Percentiles rank a stretch among this genome's conserved stretches.
These are phyloP conservation scores for Viola odorata DNA, from an alignment of 345 rosid species.

Conservation along the genomic window DNA sequence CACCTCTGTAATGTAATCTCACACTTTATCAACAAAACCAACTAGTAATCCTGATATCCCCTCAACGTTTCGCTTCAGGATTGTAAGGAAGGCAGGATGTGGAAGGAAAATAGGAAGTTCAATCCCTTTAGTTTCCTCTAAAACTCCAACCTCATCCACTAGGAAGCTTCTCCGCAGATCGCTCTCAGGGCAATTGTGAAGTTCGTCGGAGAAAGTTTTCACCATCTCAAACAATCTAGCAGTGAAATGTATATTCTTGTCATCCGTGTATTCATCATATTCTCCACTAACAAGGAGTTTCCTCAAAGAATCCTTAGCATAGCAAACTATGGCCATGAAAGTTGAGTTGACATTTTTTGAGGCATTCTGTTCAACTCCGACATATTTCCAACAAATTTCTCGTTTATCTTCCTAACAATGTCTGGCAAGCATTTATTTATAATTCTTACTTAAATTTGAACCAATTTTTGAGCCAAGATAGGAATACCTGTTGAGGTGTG, in stretches of 20 bases:
- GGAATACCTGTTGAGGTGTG: no score
- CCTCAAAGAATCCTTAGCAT: constrained; percentile 35
- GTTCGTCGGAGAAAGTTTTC: constrained; percentile 1
- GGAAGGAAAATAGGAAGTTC: constrained; percentile 34
- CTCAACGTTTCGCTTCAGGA: constrained; percentile 21
- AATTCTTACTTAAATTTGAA: constrained; percentile 29
- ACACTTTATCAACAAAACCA: constrained; percentile 12
- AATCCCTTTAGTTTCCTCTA: constrained; percentile 36
- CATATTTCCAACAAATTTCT: constrained; percentile 18
- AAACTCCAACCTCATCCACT: constrained; percentile 22
- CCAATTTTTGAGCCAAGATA: constrained; percentile 30
- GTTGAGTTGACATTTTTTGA: constrained; percentile 13
- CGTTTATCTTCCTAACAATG: constrained; percentile 23
- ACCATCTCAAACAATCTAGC: constrained; percentile 31
- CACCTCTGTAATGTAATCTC: constrained; percentile 23
- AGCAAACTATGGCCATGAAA: constrained; percentile 36
- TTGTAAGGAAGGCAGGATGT: constrained; percentile 17
- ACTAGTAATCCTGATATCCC: constrained; percentile 9
- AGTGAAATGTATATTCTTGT: constrained; percentile 24
- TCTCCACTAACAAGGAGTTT: constrained; percentile 41
- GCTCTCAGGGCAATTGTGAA: neutral
- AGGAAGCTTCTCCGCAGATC: constrained; percentile 4
- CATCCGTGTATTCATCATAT: constrained; percentile 35
- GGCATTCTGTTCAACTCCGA: constrained; percentile 30
- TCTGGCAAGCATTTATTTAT: constrained; percentile 30